These are phyloP conservation scores for Neurospora sp. DNA, from an alignment of 495 filamentous ascomycete genomes.

Conservation along the genomic window DNA sequence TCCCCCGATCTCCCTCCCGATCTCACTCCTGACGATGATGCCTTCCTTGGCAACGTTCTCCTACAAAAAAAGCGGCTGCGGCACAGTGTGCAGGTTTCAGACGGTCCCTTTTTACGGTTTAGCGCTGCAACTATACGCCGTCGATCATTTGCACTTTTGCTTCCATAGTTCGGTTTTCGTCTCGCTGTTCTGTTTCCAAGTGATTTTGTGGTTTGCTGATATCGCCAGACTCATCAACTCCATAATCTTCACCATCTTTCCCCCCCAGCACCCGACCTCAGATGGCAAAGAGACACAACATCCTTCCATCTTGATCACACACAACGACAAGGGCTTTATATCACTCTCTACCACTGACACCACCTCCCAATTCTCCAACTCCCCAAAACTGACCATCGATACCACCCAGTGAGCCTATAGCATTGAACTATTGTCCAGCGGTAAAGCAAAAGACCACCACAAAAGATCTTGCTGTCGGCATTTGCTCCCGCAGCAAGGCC, in stretches of 20 bases:
- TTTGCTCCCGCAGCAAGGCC: slow-evolving; percentile 4
- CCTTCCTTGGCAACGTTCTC: background rate
- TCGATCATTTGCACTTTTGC: background rate
- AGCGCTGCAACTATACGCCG: background rate
- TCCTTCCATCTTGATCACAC: background rate
- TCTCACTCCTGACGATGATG: background rate
- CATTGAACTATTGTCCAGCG: background rate
- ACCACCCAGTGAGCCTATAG: background rate
- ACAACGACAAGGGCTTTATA: background rate
- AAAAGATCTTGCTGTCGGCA: slow-evolving; percentile 7
- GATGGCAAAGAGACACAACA: background rate
- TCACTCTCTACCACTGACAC: background rate
- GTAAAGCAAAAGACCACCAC: background rate
- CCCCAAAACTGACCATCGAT: background rate
- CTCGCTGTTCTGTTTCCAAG: background rate
- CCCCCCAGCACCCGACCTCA: background rate
- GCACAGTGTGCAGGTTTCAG: background rate
- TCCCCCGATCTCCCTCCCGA: background rate
- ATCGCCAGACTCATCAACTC: background rate
- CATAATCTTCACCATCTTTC: background rate
- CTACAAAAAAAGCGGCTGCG: background rate
- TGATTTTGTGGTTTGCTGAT: background rate
- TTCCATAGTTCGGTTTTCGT: background rate
- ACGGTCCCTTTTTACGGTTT: background rate
- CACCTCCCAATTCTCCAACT: background rate